These are phyloP conservation scores for Metschnikowia lachancei DNA, from an alignment of 805 yeast genomes.

Conservation along the genomic window DNA sequence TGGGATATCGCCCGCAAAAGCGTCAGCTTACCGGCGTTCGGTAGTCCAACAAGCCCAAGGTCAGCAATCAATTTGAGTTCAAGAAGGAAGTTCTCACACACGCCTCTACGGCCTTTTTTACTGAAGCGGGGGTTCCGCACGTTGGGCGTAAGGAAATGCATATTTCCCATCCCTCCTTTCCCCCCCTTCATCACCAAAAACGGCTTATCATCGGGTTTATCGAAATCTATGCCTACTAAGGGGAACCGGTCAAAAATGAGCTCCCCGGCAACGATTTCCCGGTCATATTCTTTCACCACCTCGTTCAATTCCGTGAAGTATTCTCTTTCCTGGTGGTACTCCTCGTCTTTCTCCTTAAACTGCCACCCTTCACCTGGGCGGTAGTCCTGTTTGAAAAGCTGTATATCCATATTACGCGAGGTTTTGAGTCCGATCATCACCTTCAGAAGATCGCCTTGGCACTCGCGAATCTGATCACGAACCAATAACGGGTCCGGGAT, in stretches of 20 bases:
- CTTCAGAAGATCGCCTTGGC: slow-evolving; percentile 20
- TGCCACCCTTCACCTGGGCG: slow-evolving; percentile 83
- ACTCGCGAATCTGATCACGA: slow-evolving; percentile 26
- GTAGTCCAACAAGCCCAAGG: slow-evolving; percentile 89
- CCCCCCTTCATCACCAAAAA: slow-evolving; percentile 78
- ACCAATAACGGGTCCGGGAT: slow-evolving; percentile 65
- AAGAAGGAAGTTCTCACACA: slow-evolving; percentile 65
- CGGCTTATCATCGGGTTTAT: slow-evolving; percentile 61
- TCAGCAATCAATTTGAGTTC: slow-evolving; percentile 91
- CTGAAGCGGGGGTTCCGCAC: slow-evolving; percentile 90
- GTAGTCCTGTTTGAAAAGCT: slow-evolving; percentile 61
- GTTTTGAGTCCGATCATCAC: slow-evolving; percentile 15
- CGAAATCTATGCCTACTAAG: slow-evolving; percentile 72
- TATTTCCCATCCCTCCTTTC: slow-evolving; percentile 91
- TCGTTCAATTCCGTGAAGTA: slow-evolving; percentile 65
- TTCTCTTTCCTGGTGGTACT: slow-evolving; percentile 60
- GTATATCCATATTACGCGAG: slow-evolving; percentile 40
- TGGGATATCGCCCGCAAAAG: slow-evolving; percentile 79
- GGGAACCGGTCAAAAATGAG: slow-evolving; percentile 69
- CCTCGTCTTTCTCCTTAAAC: slow-evolving; percentile 74
- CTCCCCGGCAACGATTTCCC: slow-evolving; percentile 56
- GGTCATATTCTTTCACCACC: slow-evolving; percentile 65
- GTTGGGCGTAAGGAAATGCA: slow-evolving; percentile 83
- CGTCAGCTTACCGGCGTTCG: slow-evolving; percentile 96
- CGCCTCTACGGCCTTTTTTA: slow-evolving; percentile 70